phyloP scores from a whole-genome alignment of 2,329 filamentous ascomycete genomes.

The Ploettnerulaceae sp. region DNA sequence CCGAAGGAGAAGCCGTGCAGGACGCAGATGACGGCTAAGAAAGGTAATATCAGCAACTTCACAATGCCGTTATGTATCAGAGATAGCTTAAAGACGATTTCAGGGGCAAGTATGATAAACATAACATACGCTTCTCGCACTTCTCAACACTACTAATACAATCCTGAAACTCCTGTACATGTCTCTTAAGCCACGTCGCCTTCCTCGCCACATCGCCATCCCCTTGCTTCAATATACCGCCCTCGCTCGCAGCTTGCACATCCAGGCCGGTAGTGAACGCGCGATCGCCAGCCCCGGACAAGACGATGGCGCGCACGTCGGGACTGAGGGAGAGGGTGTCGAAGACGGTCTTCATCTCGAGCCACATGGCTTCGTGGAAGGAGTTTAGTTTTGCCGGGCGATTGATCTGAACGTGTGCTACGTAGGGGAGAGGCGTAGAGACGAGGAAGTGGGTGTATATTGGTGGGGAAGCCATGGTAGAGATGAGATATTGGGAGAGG shows the following conservation, averaged over 20 bases:
- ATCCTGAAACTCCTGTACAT: conserved; percentile 76
- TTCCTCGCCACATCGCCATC: conserved; percentile 57
- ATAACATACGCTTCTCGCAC: conserved; percentile 75
- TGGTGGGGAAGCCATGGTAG: conserved; percentile 1
- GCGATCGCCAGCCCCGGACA: conserved; percentile 75
- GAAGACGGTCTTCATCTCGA: conserved; percentile 72
- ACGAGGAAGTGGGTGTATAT: conserved; percentile 46
- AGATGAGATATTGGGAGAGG: neutral
- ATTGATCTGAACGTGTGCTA: conserved; percentile 92
- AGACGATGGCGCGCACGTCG: conserved; percentile 68
- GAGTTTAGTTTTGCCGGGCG: conserved; percentile 82
- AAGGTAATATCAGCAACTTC: neutral
- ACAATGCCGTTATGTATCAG: neutral
- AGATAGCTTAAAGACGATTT: neutral
- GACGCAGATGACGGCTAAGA: conserved; percentile 71
- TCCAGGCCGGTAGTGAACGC: conserved; percentile 87
- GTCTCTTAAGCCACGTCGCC: conserved; percentile 56
- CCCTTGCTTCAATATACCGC: conserved; percentile 39
- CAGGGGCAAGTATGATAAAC: neutral
- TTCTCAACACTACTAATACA: conserved; percentile 72
- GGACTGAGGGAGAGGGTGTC: conserved; percentile 64
- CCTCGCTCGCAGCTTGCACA: conserved; percentile 62
- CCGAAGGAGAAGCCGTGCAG: conserved; percentile 76
- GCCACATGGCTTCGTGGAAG: conserved; percentile 81
- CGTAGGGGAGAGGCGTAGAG: conserved; percentile 63